A percentile compares a stretch with the other conserved stretches of the same genome.
Evolutionary conservation across 257 asterid genomes (phyloP).

Genomic region (Eucommia ulmoides): DNA sequence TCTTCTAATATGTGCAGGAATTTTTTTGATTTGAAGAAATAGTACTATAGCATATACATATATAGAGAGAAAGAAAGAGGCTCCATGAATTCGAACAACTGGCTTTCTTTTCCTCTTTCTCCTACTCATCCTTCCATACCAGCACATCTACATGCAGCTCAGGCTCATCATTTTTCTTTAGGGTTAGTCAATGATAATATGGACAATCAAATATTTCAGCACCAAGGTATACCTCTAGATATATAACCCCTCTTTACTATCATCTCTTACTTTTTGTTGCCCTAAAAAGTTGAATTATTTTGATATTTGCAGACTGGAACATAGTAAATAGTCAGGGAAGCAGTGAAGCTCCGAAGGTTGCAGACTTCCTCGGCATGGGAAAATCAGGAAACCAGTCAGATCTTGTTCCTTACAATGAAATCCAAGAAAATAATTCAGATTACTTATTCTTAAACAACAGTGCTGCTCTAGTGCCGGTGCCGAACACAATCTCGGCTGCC

Average conservation of each 20-base stretch:
- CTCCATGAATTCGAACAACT: conserved; percentile 69
- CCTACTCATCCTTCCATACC: conserved; percentile 46
- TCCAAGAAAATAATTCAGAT: conserved; percentile 34
- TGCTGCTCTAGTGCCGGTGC: conserved; percentile 26
- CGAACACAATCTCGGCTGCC: conserved; percentile 18
- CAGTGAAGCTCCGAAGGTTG: conserved; percentile 56
- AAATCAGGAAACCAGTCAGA: conserved; percentile 39
- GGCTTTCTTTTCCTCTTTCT: conserved; percentile 83
- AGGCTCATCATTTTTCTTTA: conserved; percentile 51
- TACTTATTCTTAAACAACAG: conserved; percentile 39
- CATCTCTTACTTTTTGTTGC: too few relatives aligned
- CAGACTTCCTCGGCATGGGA: conserved; percentile 66
- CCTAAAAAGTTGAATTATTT: too few relatives aligned
- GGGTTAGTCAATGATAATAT: conserved; percentile 53
- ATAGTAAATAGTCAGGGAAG: conserved; percentile 36
- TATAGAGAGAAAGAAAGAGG: conserved; percentile 8
- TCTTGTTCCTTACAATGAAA: conserved; percentile 36
- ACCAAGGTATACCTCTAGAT: conserved; percentile 38
- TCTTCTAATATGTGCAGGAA: too few relatives aligned
- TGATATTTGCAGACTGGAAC: conserved; percentile 46
- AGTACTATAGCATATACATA: too few relatives aligned
- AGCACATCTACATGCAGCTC: conserved; percentile 37
- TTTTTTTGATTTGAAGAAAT: too few relatives aligned
- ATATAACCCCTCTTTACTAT: too few relatives aligned
- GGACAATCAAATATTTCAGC: conserved; percentile 49